Conservation (phyloP, 768 basidiomycete species). For the Pluteus cervinus region DNA sequence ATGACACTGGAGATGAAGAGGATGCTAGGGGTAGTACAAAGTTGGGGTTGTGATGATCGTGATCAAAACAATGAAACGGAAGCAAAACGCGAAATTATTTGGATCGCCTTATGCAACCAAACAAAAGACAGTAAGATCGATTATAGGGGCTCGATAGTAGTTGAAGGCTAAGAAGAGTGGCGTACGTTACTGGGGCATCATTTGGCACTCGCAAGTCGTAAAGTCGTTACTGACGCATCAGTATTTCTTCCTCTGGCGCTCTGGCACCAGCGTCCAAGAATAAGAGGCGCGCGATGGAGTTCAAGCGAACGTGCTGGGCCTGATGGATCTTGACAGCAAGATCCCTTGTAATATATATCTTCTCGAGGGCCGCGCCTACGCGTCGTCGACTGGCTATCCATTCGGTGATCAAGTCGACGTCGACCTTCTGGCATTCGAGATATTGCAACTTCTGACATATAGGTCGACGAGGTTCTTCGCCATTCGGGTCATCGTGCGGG, state of each 20-base stretch:
- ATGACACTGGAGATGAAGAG: too few species aligned
- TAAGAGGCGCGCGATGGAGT: constrained; percentile 20
- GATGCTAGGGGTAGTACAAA: too few species aligned
- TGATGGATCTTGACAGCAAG: constrained; percentile 16
- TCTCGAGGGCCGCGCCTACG: constrained; percentile 40
- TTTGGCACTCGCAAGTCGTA: too few species aligned
- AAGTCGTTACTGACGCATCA: too few species aligned
- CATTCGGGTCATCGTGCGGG: constrained; percentile 4
- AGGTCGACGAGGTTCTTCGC: constrained; percentile 13
- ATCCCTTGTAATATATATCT: constrained; percentile 37
- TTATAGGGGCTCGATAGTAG: too few species aligned
- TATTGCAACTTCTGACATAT: constrained; percentile 41
- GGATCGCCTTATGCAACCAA: too few species aligned
- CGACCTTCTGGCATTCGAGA: constrained; percentile 41
- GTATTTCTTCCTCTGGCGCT: constrained; percentile 38
- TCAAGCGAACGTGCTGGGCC: constrained; percentile 21
- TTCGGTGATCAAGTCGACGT: constrained; percentile 21
- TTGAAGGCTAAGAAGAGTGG: too few species aligned
- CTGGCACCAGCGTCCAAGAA: constrained; percentile 29
- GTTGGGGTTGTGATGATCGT: too few species aligned
- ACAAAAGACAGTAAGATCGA: too few species aligned
- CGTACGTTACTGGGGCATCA: too few species aligned
- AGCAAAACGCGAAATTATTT: too few species aligned
- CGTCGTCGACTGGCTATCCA: constrained; percentile 30
- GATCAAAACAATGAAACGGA: too few species aligned